Percentiles rank a stretch among this genome's conserved stretches.
phyloP scores from a whole-genome alignment of 2,329 filamentous ascomycete species.

The Curvularia hawaiiensis region DNA sequence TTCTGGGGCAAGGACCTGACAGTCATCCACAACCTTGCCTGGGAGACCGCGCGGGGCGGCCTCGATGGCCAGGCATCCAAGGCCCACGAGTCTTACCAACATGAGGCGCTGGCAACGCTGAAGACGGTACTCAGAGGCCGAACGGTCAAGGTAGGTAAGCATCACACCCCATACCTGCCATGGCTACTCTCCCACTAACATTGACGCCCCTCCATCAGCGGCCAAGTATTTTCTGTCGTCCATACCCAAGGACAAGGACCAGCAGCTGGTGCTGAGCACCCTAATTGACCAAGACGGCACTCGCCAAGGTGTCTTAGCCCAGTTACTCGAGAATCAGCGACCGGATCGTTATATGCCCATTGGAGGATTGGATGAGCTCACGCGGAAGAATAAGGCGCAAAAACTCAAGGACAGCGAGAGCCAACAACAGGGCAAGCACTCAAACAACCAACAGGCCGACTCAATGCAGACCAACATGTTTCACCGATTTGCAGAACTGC shows the following conservation, averaged over 20 bases:
- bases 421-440: constrained; percentile 12
- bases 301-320: constrained; percentile 41
- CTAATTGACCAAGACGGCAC: constrained; percentile 38
- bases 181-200: constrained; percentile 15
- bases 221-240: constrained; percentile 35
- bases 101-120: constrained; percentile 44
- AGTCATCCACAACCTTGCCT: constrained; percentile 50
- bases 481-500: constrained; percentile 51
- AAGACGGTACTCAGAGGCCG: constrained; percentile 41
- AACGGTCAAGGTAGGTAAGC: constrained; percentile 48
- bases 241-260: constrained; percentile 18
- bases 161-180: constrained; percentile 9
- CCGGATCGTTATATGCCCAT: constrained; percentile 34
- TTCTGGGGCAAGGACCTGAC: constrained; percentile 50
- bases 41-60: constrained; percentile 44
- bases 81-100: constrained; percentile 39
- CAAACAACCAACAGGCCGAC: constrained; percentile 24
- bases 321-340: constrained; percentile 31
- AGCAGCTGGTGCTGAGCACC: constrained; percentile 40
- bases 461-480: constrained; percentile 51
- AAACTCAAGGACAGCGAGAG: constrained; percentile 15
- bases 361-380: constrained; percentile 30
- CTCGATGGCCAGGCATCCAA: constrained; percentile 44
- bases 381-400: constrained; percentile 16
- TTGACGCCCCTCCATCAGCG: constrained; percentile 14